phyloP scores from a whole-genome alignment of 345 rosid species.

The Psidium guajava region DNA sequence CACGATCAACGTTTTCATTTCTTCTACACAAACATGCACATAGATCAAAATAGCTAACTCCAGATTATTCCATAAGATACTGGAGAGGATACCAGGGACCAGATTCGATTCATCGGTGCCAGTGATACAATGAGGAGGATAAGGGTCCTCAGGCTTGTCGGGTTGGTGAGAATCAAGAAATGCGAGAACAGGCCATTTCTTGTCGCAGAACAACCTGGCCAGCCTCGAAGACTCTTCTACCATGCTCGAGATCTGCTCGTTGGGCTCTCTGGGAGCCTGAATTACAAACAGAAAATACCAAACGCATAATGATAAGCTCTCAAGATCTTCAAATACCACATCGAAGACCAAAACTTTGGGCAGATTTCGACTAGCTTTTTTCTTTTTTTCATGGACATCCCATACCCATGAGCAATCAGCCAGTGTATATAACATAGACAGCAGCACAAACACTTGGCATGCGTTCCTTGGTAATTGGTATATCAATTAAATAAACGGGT shows the following conservation, averaged over 20 bases:
- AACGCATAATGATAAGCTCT: background rate
- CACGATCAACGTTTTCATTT: background rate
- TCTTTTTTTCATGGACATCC: background rate
- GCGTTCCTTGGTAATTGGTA: background rate
- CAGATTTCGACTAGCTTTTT: background rate
- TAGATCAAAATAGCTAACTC: background rate
- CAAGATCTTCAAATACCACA: background rate
- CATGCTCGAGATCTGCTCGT: constrained; percentile 20
- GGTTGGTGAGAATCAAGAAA: constrained; percentile 30
- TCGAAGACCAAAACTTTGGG: background rate
- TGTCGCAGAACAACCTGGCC: constrained; percentile 22
- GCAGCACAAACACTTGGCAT: background rate
- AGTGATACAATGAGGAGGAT: constrained; percentile 26
- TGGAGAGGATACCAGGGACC: constrained; percentile 15
- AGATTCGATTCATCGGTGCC: constrained; percentile 29
- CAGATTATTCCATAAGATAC: background rate
- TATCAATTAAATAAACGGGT: background rate
- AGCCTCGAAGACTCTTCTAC: constrained; percentile 13
- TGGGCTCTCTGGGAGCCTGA: constrained; percentile 23
- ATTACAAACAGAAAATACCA: background rate
- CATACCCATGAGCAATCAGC: background rate
- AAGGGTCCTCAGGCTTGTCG: constrained; percentile 27
- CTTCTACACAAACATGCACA: background rate
- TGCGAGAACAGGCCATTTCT: constrained; percentile 19
- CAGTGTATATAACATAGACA: background rate